A percentile compares a stretch with the other conserved stretches of the same genome.
Evolutionary conservation across 2,329 filamentous ascomycete genomes (phyloP).

Genomic region (Claviceps capensis): DNA sequence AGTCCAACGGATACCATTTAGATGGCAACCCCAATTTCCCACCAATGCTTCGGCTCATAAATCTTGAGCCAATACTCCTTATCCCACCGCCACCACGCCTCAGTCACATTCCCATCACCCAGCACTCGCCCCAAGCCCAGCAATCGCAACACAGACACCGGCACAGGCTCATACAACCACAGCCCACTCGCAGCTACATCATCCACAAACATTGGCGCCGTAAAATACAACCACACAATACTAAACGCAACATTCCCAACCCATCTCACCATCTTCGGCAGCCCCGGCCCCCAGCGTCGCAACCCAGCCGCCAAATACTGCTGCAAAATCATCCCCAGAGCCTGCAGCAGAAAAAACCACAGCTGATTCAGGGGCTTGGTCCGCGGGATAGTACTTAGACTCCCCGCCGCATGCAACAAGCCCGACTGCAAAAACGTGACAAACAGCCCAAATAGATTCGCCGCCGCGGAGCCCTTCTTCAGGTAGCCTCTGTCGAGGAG

Average conservation of each 20-base stretch:
- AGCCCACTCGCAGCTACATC: slow-evolving; percentile 63
- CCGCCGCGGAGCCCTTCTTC: slow-evolving; percentile 14
- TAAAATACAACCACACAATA: slow-evolving; percentile 53
- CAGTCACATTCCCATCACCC: slow-evolving; percentile 20
- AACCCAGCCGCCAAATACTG: slow-evolving; percentile 22
- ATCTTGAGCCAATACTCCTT: slow-evolving; percentile 36
- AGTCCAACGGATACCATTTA: slow-evolving; percentile 7
- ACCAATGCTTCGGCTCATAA: slow-evolving; percentile 51
- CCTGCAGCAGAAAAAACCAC: slow-evolving; percentile 61
- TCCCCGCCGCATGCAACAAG: slow-evolving; percentile 57
- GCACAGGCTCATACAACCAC: slow-evolving; percentile 75
- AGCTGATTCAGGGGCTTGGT: slow-evolving; percentile 39
- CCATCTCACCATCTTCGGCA: slow-evolving; percentile 34
- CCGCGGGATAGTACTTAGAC: slow-evolving; percentile 46
- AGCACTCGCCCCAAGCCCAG: slow-evolving; percentile 45
- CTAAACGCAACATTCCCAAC: slow-evolving; percentile 48
- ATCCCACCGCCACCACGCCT: slow-evolving; percentile 56
- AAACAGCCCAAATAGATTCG: slow-evolving; percentile 17
- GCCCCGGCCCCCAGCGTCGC: slow-evolving; percentile 15
- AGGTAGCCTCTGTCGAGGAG: slow-evolving; percentile 29
- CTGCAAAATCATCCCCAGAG: slow-evolving; percentile 51
- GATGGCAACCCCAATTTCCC: slow-evolving; percentile 27
- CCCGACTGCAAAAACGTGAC: slow-evolving; percentile 50
- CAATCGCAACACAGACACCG: slow-evolving; percentile 54
- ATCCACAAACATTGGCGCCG: slow-evolving; percentile 52